These are phyloP conservation scores for Rhipidocladum racemiflorum DNA, from an alignment of 176 grass and related monocot species.

Conservation along the genomic window DNA sequence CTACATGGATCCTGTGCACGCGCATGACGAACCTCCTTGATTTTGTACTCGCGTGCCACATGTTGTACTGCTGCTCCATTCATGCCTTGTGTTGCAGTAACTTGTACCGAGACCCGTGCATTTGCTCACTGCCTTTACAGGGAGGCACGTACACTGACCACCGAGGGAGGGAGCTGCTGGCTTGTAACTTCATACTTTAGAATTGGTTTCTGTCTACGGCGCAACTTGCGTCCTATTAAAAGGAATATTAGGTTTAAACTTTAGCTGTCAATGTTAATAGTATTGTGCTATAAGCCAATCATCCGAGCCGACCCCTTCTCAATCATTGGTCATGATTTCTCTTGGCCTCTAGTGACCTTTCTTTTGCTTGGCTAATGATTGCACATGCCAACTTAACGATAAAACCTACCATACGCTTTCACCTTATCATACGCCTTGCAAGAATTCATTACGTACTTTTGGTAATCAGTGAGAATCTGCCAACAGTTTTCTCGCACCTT, in stretches of 20 bases:
- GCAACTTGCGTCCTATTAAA: constrained; percentile 30
- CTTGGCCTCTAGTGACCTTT: constrained; percentile 41
- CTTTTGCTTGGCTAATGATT: constrained; percentile 41
- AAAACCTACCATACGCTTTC: constrained; percentile 33
- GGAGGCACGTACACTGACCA: constrained; percentile 27
- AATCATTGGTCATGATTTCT: constrained; percentile 55
- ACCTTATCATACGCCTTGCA: not conserved
- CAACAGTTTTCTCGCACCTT: not conserved
- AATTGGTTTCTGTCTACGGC: not conserved
- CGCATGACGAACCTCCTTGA: constrained; percentile 8
- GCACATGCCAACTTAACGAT: constrained; percentile 54
- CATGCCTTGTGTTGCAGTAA: constrained; percentile 14
- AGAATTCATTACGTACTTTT: not conserved
- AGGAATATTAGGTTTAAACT: not conserved
- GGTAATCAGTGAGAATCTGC: constrained; percentile 30
- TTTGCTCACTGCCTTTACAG: constrained; percentile 31
- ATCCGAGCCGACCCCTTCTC: constrained; percentile 24
- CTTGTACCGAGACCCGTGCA: constrained; percentile 4
- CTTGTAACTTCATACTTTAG: not conserved
- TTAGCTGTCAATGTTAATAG: constrained; percentile 15
- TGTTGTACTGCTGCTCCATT: not conserved
- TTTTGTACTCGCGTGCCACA: constrained; percentile 5
- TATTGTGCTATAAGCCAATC: not conserved
- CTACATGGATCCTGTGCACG: not conserved
- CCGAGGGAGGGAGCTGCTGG: not conserved